Percentiles rank a stretch among this genome's conserved stretches.
Evolutionary conservation across 2,329 filamentous ascomycete genomes (phyloP).

Genomic region (Apiospora hydei): DNA sequence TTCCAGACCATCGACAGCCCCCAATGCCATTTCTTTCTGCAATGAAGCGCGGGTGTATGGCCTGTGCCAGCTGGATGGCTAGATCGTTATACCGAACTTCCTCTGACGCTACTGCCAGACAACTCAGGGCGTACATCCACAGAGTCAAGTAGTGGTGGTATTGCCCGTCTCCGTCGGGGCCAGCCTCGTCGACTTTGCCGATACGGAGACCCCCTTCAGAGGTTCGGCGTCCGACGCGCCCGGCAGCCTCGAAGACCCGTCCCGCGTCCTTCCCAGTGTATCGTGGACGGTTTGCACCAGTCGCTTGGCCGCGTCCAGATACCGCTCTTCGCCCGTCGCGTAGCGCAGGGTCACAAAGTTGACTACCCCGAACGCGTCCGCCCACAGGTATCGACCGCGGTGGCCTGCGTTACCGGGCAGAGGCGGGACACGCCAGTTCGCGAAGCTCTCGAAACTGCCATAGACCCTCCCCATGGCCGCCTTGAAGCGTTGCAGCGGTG

Average conservation of each 20-base stretch:
- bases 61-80: conserved; percentile 59
- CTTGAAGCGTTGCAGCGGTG: not conserved
- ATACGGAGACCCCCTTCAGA: conserved; percentile 62
- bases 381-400: conserved; percentile 67
- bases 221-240: conserved; percentile 59
- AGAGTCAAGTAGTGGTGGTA: conserved; percentile 68
- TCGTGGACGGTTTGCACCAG: conserved; percentile 61
- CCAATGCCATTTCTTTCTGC: conserved; percentile 26
- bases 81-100: conserved; percentile 56
- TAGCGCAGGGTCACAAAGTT: conserved; percentile 63
- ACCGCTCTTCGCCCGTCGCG: conserved; percentile 46
- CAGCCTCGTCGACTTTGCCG: conserved; percentile 58
- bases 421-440: conserved; percentile 9
- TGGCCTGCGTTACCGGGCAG: conserved; percentile 57
- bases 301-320: conserved; percentile 55
- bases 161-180: conserved; percentile 63
- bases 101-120: conserved; percentile 55
- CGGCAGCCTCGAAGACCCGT: conserved; percentile 54
- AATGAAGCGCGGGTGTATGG: conserved; percentile 62
- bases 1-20: conserved; percentile 61
- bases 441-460: conserved; percentile 1
- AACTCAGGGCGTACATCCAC: conserved; percentile 69
- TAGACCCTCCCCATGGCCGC: conserved; percentile 17
- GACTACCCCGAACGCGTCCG: conserved; percentile 65
- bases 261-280: conserved; percentile 58